Base-by-base conservation (phyloP, 768 basidiomycete genomes). In the Chalciporus chontae region DNA sequence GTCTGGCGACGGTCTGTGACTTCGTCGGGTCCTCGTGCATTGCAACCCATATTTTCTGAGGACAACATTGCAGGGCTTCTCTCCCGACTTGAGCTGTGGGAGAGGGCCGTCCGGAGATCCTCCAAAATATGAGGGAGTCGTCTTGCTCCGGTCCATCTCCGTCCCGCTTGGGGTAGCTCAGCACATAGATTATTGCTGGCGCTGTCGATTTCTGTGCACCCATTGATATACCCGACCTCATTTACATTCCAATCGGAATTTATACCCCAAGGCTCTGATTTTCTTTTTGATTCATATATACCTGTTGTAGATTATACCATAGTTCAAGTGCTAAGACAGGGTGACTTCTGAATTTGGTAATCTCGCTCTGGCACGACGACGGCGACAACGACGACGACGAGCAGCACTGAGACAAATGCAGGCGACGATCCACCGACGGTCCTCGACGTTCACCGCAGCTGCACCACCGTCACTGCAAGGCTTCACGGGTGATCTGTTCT, bases 401-500 rank as follows among this genome's bases (percentile, higher is more conserved):
- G 37, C 7, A 47, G 38, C 31, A 48, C 34, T 5, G 34, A n/a
- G 44, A 36, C 39, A 17, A 17, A 66, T 65, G 66, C 66, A 68
- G 19, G 21, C 59, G 4, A 52, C 57, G 18, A 46, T 51, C 17
- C 65, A 60, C 34, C 52, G 58, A 53, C 67, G 67, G 24, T 58
- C 60, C 23, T 67, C 65, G 21, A 64, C 63, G 31, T 54, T 61
- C 43, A 54, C 54, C 18, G 24, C 52, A n/a, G 19, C 50, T 11
- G 18, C 43, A 0, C 45, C 56, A 0, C 40, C 45, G 8, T 36
- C 55, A 10, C 38, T 56, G 3, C 42, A 19, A 4, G 26, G 59
- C 4, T 51, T 58, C 11, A 8, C 52, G 1, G 49, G 58, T 3
- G 71, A 74, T 5, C 32, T 69, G 1, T 77, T 69, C 50, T 71